Conservation (phyloP, 139 green algal genomes). For the Volvox africanus region DNA sequence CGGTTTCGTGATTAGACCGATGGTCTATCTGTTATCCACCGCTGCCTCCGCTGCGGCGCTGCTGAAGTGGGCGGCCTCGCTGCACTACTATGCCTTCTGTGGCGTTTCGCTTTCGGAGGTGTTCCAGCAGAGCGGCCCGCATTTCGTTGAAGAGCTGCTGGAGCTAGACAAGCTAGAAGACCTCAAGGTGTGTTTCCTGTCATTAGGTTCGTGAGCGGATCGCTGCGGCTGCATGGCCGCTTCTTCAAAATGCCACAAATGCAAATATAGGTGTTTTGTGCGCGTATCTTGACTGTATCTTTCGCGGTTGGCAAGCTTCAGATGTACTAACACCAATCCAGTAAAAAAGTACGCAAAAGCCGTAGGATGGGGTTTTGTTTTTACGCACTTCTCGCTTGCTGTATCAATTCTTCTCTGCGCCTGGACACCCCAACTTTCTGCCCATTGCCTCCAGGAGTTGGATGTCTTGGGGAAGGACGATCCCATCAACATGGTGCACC, state of each 20-base stretch:
- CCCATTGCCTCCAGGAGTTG: background rate
- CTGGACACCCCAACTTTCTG: too few relatives aligned
- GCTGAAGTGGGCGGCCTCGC: background rate
- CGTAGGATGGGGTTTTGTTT: too few relatives aligned
- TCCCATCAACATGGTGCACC: constrained; percentile 30
- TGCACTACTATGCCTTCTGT: constrained; percentile 19
- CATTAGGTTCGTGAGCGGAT: background rate
- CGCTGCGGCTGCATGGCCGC: too few relatives aligned
- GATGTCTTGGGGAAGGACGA: constrained; percentile 20
- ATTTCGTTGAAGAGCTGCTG: constrained; percentile 25
- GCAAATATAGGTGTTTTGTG: background rate
- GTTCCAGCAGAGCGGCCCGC: constrained; percentile 3
- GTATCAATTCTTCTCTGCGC: too few relatives aligned
- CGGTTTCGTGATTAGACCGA: constrained; percentile 12
- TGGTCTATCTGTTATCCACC: constrained; percentile 6
- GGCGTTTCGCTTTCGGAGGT: background rate
- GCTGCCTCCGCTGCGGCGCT: constrained; percentile 16
- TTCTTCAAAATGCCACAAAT: background rate
- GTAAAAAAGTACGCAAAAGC: too few relatives aligned
- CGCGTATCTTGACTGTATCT: too few relatives aligned
- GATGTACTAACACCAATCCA: too few relatives aligned
- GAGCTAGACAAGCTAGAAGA: constrained; percentile 32
- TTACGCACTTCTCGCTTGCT: too few relatives aligned
- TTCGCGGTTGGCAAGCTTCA: too few relatives aligned
- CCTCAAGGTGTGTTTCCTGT: background rate